Evolutionary conservation across 202 grass and related monocot species (phyloP), one percentile per base, ranked within the genome.

Genomic region (Schoenoplectus triqueter): DNA sequence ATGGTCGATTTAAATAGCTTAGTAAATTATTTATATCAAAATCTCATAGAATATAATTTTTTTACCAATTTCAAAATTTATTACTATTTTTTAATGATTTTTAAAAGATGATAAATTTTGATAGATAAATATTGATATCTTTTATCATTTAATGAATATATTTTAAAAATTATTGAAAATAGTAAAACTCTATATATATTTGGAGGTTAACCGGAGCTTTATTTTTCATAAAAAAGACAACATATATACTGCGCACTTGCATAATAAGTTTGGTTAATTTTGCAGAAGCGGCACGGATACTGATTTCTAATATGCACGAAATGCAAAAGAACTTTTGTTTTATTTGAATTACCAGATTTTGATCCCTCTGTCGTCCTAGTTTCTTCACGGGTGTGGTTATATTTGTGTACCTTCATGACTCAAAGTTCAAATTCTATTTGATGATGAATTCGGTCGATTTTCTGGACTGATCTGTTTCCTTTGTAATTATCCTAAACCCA

Each of bases 351-450:
- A 44, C 66, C 40, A 2, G 11, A 13, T 44, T n/a, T 69, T 11
- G 20, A 65, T 65, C 7, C 7, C 8, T 2, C 10, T 65, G 63
- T 31, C 7, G 2, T 22, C 20, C 19, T 9, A 13, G 64, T 39
- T 9, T 11, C 21, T 11, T 66, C 3, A 66, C 20, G 63, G 20
- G 19, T 65, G 10, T 2, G 63, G n/a, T 31, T 31, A 19, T 10
- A 66, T 19, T 39, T 39, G 8, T 3, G 21, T 65, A 31, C 7
- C 11, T 7, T 65, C 20, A 18, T 40, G 20, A 2, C 46, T 46
- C 0, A 10, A n/a, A 69, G 11, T n/a, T 46, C 67, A 69, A 69
- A 69, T 46, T 46, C 67, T 44, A 69, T 69, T 69, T 45, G 67
- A n/a, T 11, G 11, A 66, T 13, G 20, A 66, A 39, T 66, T 66